Base-by-base conservation (phyloP, 805 yeast species). In the Candida coquimbonensis region DNA sequence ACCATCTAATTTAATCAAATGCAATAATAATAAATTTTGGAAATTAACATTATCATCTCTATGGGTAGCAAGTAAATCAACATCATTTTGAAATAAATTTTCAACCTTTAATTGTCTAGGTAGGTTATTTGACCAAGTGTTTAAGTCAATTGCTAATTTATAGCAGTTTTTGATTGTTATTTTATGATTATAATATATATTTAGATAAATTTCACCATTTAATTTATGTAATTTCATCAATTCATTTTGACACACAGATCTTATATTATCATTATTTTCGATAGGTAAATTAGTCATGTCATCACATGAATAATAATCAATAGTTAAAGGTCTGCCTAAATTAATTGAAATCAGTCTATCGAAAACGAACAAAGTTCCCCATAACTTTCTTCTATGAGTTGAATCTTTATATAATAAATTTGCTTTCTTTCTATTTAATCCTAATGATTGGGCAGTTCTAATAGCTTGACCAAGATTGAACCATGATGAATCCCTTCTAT, bases 401-500 rank as follows among this genome's bases (percentile, higher is more conserved):
- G 53, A 52, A 37, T 51, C 49, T 33, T 26, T 42, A 36, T 62
- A 50, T 3, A 54, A 53, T 39, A 62, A 62, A 50, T 67, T 67
- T 25, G 65, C 59, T 31, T 43, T 55, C 43, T 48, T 58, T 39
- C 68, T 49, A 47, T 67, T 67, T 29, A 68, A 52, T 1, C 73
- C 74, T 47, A 69, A 53, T 0, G 71, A 53, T 53, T 68, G 68
- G 3, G 71, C 72, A 44, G 60, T 53, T 29, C 65, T 53, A n/a
- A 70, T 65, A 2, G 72, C 70, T 16, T 47, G 51, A 13, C 69
- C 66, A 35, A 70, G 47, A 49, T 60, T 59, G 14, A 68, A 52
- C 73, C 73, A 70, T 13, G 72, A 63, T 1, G 67, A 56, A 27
- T 60, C 59, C 40, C 67, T 57, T 40, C 64, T 66, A 31, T 68